A percentile compares a stretch with the other conserved stretches of the same genome.
phyloP scores from a whole-genome alignment of 2,329 filamentous ascomycete genomes.

The Fusarium longipes region DNA sequence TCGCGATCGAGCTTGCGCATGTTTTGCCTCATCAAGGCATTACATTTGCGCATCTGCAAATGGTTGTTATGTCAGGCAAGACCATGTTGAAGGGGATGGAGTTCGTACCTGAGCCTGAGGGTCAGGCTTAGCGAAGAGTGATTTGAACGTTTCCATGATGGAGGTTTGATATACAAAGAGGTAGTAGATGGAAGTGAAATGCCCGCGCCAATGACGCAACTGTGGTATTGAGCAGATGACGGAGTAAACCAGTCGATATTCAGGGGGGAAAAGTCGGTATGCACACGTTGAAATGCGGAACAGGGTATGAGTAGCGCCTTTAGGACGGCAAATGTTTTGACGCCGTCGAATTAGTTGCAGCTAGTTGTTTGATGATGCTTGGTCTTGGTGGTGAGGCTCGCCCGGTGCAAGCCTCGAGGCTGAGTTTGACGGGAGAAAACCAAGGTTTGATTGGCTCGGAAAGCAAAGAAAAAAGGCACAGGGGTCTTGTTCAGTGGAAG shows the following conservation, averaged over 20 bases:
- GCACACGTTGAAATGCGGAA: background rate
- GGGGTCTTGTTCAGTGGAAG: conserved; percentile 16
- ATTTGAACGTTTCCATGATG: conserved; percentile 86
- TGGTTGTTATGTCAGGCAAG: conserved; percentile 7
- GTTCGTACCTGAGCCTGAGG: conserved; percentile 85
- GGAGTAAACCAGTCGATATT: conserved; percentile 7
- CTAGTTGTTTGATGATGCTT: conserved; percentile 38
- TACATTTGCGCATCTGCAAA: conserved; percentile 90
- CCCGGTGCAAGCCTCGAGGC: conserved; percentile 36
- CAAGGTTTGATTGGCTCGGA: conserved; percentile 24
- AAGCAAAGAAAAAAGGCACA: conserved; percentile 7
- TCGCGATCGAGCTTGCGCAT: conserved; percentile 95
- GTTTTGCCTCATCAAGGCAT: conserved; percentile 87
- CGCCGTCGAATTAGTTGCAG: conserved; percentile 27
- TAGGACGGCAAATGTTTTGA: conserved; percentile 4
- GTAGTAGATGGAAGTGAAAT: conserved; percentile 1
- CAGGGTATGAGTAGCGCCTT: background rate
- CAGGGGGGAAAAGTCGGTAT: background rate
- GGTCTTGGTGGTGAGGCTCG: conserved; percentile 46
- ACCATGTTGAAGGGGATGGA: background rate
- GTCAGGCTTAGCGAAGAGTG: conserved; percentile 91
- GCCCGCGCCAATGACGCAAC: conserved; percentile 45
- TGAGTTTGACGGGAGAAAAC: conserved; percentile 26
- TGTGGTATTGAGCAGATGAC: conserved; percentile 25
- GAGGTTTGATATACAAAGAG: conserved; percentile 18